Conservation (phyloP, 2,329 filamentous ascomycete species). For the Calonectria ilicicola region DNA sequence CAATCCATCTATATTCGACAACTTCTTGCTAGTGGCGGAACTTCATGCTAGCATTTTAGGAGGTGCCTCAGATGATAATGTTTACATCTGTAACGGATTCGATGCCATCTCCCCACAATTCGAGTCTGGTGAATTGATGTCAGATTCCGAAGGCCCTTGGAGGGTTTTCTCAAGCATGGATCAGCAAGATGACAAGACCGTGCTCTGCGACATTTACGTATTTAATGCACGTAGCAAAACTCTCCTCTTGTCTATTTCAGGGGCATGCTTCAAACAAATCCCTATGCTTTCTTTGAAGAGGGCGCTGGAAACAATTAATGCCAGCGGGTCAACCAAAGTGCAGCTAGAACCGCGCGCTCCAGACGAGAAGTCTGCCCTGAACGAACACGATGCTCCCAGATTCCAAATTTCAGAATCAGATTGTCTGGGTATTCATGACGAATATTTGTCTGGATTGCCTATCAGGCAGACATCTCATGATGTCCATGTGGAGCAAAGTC, state of each 20-base stretch:
- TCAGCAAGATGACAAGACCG: background rate
- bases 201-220: background rate
- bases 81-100: background rate
- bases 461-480: background rate
- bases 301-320: background rate
- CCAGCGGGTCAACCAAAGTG: too few relatives aligned
- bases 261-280: background rate
- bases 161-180: background rate
- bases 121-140: background rate
- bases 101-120: background rate
- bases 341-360: background rate
- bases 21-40: background rate
- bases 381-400: background rate
- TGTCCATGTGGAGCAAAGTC: background rate
- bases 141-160: background rate
- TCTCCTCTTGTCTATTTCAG: background rate
- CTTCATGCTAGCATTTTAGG: background rate
- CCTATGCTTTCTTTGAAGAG: background rate
- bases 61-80: background rate
- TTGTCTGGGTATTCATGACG: background rate
- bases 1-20: background rate
- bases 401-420: background rate
- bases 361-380: background rate
- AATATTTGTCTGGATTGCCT: background rate
- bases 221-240: background rate